A percentile compares a stretch with the other conserved stretches of the same genome.
Evolutionary conservation across 371 early-diverging fungal genomes (phyloP).

Genomic region (Syncephalastrum contaminatum): DNA sequence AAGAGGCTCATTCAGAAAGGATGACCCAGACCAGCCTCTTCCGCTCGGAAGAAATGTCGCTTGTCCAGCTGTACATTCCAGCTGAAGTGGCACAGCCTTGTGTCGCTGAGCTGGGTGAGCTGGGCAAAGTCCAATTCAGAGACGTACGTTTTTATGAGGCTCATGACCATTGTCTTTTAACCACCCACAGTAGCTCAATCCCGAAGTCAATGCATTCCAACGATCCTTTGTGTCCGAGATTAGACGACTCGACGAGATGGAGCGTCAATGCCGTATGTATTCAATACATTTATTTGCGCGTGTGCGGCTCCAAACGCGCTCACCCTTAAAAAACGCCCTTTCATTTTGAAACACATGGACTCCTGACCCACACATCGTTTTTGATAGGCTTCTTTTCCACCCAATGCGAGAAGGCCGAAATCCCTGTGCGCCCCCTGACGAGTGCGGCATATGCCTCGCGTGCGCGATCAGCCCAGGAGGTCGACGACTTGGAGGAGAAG

Average conservation of each 20-base stretch:
- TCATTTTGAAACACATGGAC: slow-evolving; percentile 45
- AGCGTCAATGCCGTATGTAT: slow-evolving; percentile 84
- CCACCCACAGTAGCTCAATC: slow-evolving; percentile 72
- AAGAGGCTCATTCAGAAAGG: slow-evolving; percentile 33
- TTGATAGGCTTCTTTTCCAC: slow-evolving; percentile 75
- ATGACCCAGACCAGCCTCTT: slow-evolving; percentile 75
- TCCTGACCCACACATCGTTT: slow-evolving; percentile 6
- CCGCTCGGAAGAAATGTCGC: slow-evolving; percentile 97
- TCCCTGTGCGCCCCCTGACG: slow-evolving; percentile 61
- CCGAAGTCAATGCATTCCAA: slow-evolving; percentile 94
- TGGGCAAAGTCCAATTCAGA: slow-evolving; percentile 93
- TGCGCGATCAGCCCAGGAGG: slow-evolving; percentile 85
- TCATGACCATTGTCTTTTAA: too few species aligned
- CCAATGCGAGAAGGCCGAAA: slow-evolving; percentile 81
- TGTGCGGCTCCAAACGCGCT: too few species aligned
- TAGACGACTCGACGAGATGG: slow-evolving; percentile 90
- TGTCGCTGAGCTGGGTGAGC: slow-evolving; percentile 93
- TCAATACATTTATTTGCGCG: slow-evolving; percentile 46
- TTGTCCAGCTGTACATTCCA: slow-evolving; percentile 96
- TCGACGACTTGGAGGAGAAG: slow-evolving; percentile 90
- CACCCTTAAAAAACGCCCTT: too few species aligned
- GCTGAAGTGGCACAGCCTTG: slow-evolving; percentile 92
- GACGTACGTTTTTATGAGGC: slow-evolving; percentile 70
- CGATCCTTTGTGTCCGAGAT: slow-evolving; percentile 94
- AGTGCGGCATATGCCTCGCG: slow-evolving; percentile 57